A percentile compares a stretch with the other conserved stretches of the same genome.
Conservation (phyloP, 2,329 filamentous ascomycete species). For the Claviceps fusiformis region DNA sequence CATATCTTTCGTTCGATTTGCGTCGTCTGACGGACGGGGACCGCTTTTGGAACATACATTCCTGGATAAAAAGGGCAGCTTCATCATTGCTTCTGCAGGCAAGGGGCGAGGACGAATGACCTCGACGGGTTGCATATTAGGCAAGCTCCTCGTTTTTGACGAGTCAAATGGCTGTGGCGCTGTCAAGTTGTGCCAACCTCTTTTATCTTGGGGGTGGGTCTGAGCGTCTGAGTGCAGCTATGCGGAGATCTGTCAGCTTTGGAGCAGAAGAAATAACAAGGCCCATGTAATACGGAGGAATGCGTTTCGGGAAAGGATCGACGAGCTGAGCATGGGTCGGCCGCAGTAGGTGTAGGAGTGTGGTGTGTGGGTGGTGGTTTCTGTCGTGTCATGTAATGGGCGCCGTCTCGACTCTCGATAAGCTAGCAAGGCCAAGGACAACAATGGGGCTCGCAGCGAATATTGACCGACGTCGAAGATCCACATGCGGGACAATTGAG, state of each 20-base stretch:
- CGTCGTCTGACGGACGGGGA: not conserved
- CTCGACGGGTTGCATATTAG: not conserved
- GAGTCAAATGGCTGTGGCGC: not conserved
- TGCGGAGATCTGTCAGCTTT: not conserved
- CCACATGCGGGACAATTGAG: not conserved
- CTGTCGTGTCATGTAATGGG: not conserved
- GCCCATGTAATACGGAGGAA: not conserved
- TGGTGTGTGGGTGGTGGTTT: not conserved
- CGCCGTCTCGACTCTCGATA: not conserved
- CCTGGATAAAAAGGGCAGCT: not conserved
- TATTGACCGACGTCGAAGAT: not conserved
- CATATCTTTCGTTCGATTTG: not conserved
- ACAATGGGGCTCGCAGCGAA: too few species aligned
- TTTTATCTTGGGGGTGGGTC: not conserved
- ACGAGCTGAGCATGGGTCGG: not conserved
- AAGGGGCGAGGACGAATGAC: not conserved
- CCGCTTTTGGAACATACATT: not conserved
- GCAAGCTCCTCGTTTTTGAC: not conserved
- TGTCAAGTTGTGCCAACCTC: not conserved
- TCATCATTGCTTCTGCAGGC: not conserved
- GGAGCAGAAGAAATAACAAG: not conserved
- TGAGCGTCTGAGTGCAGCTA: not conserved
- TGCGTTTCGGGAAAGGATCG: not conserved
- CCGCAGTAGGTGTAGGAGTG: not conserved
- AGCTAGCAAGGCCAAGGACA: too few species aligned